Evolutionary conservation across 2,329 filamentous ascomycete genomes (phyloP).

Genomic region (Parascedosporium putredinis): DNA sequence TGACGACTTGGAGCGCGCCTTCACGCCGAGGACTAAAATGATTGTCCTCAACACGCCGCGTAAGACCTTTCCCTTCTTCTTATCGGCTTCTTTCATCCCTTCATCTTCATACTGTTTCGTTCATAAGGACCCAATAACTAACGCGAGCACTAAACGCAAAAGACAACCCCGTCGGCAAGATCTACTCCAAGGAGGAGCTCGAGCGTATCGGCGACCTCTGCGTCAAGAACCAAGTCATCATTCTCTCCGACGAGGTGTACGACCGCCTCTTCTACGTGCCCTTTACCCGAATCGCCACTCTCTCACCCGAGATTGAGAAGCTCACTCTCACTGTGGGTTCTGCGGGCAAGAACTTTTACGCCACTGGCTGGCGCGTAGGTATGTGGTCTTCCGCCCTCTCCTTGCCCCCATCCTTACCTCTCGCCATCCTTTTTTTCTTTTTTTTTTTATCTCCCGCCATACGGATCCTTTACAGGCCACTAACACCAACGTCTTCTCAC

Average conservation of each 20-base stretch:
- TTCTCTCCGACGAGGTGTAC: conserved; percentile 87
- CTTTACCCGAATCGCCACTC: conserved; percentile 82
- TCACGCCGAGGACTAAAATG: conserved; percentile 89
- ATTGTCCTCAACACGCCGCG: conserved; percentile 75
- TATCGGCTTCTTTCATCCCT: background rate
- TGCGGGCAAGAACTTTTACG: conserved; percentile 96
- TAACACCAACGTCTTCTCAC: conserved; percentile 4
- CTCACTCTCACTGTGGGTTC: conserved; percentile 91
- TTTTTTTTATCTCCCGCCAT: no score
- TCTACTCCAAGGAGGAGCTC: conserved; percentile 77
- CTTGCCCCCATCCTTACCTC: no score
- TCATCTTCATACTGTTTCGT: no score
- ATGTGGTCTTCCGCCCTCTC: conserved; percentile 18
- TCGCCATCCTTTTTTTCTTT: background rate
- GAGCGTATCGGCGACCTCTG: conserved; percentile 77
- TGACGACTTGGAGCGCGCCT: conserved; percentile 65
- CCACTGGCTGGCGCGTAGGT: conserved; percentile 87
- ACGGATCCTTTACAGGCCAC: no score
- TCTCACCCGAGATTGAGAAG: conserved; percentile 80
- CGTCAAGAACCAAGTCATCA: conserved; percentile 87
- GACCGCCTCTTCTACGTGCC: conserved; percentile 91
- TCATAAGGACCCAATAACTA: background rate
- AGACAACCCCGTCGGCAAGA: conserved; percentile 95
- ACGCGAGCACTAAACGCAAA: background rate
- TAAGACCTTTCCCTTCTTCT: no score